Evolutionary conservation across 306 rosid genomes (phyloP), one percentile per base, ranked within the genome.

Genomic region (Inga leiocalycina): DNA sequence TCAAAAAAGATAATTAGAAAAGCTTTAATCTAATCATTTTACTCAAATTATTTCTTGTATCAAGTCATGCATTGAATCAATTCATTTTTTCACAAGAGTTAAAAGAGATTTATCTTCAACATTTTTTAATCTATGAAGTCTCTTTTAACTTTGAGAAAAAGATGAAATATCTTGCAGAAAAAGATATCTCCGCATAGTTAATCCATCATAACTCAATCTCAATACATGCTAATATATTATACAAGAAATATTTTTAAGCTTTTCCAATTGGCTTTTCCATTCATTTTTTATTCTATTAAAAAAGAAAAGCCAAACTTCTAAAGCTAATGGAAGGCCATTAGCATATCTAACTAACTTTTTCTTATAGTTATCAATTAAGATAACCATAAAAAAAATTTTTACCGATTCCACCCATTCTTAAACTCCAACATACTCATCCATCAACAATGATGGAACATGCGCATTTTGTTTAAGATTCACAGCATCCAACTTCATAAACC

Each of bases 261-360:
- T 65, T 32, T 13, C 9, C 9, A 30, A 30, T 65, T 65, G 43
- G 41, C 71, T 65, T 65, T 65, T 13, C 71, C 71, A 65, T 65
- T 65, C 10, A 13, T 65, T 65, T 30, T 30, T 65, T 0, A 4
- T 15, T 30, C 2, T 5, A 4, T 65, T 32, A 14, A 13, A 65
- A 2, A 5, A 6, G 20, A 30, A 32, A 65, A 65, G 41, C 43
- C 43, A 65, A 65, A 30, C 43, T 65, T 65, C 37, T 65, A 30
- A 32, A 30, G 43, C 71, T 65, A 65, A 65, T 65, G 71, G 71
- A 65, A 65, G 9, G 71, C 71, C 71, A 27, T 32, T 65, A 30
- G 71, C 71, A 65, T 65, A 64, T 24, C 16, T 13, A 1, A 27
- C 2, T 24, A 30, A 64, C 69, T 59, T 59, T 59, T 9, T 2